Base-by-base conservation (phyloP, 2,329 filamentous ascomycete species). In the Fusarium tupiense region DNA sequence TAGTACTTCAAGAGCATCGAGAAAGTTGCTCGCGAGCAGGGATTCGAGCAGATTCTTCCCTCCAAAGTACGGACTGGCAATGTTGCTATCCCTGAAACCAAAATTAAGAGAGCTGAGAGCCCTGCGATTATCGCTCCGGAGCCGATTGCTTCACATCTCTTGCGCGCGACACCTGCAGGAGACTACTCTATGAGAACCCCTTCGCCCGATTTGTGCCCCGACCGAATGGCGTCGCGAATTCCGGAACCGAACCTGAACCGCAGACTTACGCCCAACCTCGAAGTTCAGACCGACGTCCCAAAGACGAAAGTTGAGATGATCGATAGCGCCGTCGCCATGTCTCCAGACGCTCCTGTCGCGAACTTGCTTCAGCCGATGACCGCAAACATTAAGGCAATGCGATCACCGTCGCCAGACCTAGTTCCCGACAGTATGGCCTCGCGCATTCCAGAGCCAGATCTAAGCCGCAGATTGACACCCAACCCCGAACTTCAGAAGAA, bases 1-100 rank as follows among this genome's bases (percentile, higher is more conserved):
- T 74, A 91, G 85, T 93, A 93, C 81, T 93, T 93, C 82, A 92
- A 92, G 83, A 91, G 89, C 71, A 92, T 93, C 77, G 91, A 93
- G 81, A 87, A 90, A 77, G 87, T 92, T 5, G 90, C 90, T 49
- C 86, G 80, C 31, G 84, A 86, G 69, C 85, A 88, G 76, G 88
- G 88, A 44, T 90, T 89, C 78, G 87, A 89, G 80, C 88, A 89
- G 76, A 88, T 88, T 67, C 83, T 89, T 38, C 87, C 88, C 37
- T 89, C 88, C 37, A 87, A 85, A 70, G 86, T 90, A 66, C 86
- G 88, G 73, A 89, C 87, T 17, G 87, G 85, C 38, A 84, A 86
- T n/a, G 82, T 82, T 22, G 77, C 82, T 33, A 74, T 83, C 20
- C 83, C 82, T 26, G 73, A 77, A 38, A 84, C 83, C 44, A 82